Evolutionary conservation across 2,329 filamentous ascomycete species (phyloP), one percentile per base, ranked within the genome.

Genomic region (Penicillium digitatum): DNA sequence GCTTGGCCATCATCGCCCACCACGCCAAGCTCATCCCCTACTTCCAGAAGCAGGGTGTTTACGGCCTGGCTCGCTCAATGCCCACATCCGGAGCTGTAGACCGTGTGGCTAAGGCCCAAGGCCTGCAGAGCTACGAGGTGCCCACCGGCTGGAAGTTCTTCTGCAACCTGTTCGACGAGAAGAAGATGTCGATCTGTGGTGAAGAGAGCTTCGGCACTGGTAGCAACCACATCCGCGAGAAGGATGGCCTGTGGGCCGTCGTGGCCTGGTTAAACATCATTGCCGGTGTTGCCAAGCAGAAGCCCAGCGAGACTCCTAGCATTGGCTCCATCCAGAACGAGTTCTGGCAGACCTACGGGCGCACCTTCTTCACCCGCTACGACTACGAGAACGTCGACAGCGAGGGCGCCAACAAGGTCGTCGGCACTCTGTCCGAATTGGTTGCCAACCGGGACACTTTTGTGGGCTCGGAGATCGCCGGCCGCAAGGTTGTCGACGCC

Each of bases 61-160:
- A 92, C 71, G 94, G 94, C 57, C 85, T 99, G 54, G 94, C 94
- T 45, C 90, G 94, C 64, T 95, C 90, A 74, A 99, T 99, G 94
- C 94, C 94, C 54, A 99, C 94, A 6, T 95, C 90, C 12, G 91
- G 90, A 39, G 94, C 94, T 22, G 90, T 99, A 50, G 94, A 99
- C 73, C 86, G 95, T 16, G 94, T 99, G 38, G 94, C 94, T 65
- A 90, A 96, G 83, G 91, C 90, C 69, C 93, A 96, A 79, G 89
- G 89, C 34, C 83, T 99, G 39, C 80, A 90, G 78, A 88, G 85
- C 77, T 99, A 99, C 78, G 94, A 99, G 77, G 94, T 99, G 1
- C 94, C 94, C 35, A 99, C 94, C 0, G 94, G 94, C 68, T 99
- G 94, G 94, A 96, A 96, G 77, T 96, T 96, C 82, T 96, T 96